phyloP scores from a whole-genome alignment of 331 rosid genomes.

The Cydonia oblonga region DNA sequence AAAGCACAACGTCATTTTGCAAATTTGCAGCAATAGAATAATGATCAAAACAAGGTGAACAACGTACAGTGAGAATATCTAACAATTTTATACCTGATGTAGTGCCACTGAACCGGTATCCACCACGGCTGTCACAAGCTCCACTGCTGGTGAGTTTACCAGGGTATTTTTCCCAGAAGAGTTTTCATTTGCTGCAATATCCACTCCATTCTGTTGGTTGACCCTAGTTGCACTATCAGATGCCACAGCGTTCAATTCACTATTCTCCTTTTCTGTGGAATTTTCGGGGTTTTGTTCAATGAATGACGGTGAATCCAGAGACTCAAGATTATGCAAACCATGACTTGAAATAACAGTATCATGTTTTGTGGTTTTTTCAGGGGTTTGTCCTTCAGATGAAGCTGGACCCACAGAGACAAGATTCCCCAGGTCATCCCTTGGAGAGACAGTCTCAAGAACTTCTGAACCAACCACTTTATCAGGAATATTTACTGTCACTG shows the following conservation, averaged over 20 bases:
- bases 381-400: slow-evolving; percentile 13
- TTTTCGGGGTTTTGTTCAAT: slow-evolving; percentile 8
- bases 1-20: not conserved
- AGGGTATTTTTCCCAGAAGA: slow-evolving; percentile 17
- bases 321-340: slow-evolving; percentile 5
- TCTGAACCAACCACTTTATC: slow-evolving; percentile 11
- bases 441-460: slow-evolving; percentile 15
- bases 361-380: not conserved
- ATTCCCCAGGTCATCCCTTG: slow-evolving; percentile 3
- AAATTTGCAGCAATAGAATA: not conserved
- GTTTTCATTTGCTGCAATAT: slow-evolving; percentile 14
- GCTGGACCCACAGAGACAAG: slow-evolving; percentile 12
- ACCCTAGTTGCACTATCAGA: slow-evolving; percentile 18
- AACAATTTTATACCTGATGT: slow-evolving; percentile 22
- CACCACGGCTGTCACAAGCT: slow-evolving; percentile 9
- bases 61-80: not conserved
- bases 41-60: not conserved
- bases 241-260: slow-evolving; percentile 19
- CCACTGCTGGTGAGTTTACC: slow-evolving; percentile 10
- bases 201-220: slow-evolving; percentile 28
- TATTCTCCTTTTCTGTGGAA: slow-evolving; percentile 4
- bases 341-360: slow-evolving; percentile 13
- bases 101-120: slow-evolving; percentile 1
- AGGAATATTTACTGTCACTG: slow-evolving; percentile 13
- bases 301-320: slow-evolving; percentile 9